Evolutionary conservation across 352 stramenopile genomes (phyloP).

Genomic region (Phytopythium vexans): DNA sequence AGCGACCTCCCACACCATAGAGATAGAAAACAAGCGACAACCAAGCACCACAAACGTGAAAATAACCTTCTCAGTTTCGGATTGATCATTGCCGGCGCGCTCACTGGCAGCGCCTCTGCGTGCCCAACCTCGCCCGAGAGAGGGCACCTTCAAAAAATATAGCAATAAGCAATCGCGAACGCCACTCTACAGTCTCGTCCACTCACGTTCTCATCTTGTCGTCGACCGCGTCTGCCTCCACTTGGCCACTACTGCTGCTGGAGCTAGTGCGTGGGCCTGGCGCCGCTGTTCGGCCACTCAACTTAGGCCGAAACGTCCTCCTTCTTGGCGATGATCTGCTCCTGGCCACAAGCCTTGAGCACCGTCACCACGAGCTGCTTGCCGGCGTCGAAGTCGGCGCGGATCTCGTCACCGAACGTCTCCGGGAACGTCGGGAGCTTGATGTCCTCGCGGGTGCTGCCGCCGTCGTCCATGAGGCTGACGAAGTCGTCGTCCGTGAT

Average conservation of each 20-base stretch:
- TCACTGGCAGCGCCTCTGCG: too few relatives aligned
- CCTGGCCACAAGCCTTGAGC: conserved; percentile 95
- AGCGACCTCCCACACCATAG: too few relatives aligned
- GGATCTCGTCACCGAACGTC: conserved; percentile 95
- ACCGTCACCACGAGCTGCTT: conserved; percentile 97
- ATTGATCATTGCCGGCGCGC: too few relatives aligned
- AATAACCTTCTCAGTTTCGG: too few relatives aligned
- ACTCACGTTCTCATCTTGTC: conserved; percentile 12
- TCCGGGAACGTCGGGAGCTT: conserved; percentile 96
- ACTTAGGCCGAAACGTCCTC: conserved; percentile 75
- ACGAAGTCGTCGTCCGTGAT: conserved; percentile 98
- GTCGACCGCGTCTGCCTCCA: conserved; percentile 4
- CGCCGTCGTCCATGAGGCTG: conserved; percentile 97
- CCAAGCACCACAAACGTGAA: too few relatives aligned
- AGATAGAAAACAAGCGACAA: too few relatives aligned
- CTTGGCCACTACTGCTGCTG: conserved; percentile 5
- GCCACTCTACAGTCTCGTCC: conserved; percentile 26
- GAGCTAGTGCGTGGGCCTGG: not conserved
- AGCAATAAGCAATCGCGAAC: conserved; percentile 44
- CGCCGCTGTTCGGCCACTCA: not conserved
- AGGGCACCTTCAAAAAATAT: conserved; percentile 22
- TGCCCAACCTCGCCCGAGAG: not conserved
- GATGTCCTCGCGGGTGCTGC: conserved; percentile 97
- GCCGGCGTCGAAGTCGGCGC: conserved; percentile 94
- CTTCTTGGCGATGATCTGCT: conserved; percentile 99